Base-by-base conservation (phyloP, 257 asterid species). In the Catharanthus roseus region DNA sequence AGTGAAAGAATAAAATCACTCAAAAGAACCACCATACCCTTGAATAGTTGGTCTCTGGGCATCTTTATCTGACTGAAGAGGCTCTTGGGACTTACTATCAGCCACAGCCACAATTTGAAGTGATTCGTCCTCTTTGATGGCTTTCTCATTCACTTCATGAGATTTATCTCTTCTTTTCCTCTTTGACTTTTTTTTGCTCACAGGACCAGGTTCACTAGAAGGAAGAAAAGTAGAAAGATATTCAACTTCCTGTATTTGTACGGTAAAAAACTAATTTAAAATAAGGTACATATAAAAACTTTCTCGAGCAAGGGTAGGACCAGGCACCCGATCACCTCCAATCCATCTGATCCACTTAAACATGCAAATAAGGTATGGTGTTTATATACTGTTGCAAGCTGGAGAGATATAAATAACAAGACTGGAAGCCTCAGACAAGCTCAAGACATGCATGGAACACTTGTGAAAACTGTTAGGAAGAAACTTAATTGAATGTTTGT, bases 91-190 rank as follows among this genome's bases (percentile, higher is more conserved):
- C 50, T 16, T 36, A 50, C 54, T 26, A 51, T 66, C 77, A 34
- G 49, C 15, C 69, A 60, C 74, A 5, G 44, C 73, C 55, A 75
- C 87, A 72, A 74, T 73, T 73, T 71, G 84, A 68, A 74, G 81
- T 60, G 66, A 77, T 67, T 71, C 77, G 67, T 76, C 81, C 47
- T 70, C 85, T 68, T 70, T 51, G 34, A 58, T 67, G 39, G 53
- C 75, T 65, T 62, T 69, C 31, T 31, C 72, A 63, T 82, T 83
- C 72, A 51, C 77, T 71, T 77, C 85, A 53, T 70, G 75, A 50
- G 79, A 58, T 41, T 71, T 77, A 56, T 65, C 74, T 78, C 84
- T 90, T 78, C 95, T 84, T 83, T 87, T 93, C 86, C 77, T 86
- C 73, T 77, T 85, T 16, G 82, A 53, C 51, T 77, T 83, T 34